Percentiles rank a stretch among this genome's conserved stretches.
phyloP scores from a whole-genome alignment of 768 basidiomycete species.

The Cubamyces sp. region DNA sequence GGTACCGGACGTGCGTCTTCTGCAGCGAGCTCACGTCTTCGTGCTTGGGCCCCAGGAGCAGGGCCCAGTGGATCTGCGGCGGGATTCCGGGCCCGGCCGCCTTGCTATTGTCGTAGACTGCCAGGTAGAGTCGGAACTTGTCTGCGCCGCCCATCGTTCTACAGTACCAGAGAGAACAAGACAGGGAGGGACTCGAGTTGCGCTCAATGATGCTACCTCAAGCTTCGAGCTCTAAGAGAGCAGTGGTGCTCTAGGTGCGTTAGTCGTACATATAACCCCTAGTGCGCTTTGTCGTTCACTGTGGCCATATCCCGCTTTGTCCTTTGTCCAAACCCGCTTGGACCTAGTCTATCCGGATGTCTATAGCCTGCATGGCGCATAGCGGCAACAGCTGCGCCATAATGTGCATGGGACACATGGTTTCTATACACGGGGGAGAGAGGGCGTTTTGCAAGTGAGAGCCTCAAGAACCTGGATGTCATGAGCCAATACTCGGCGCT shows the following conservation, averaged over 20 bases:
- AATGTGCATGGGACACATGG: too few relatives aligned
- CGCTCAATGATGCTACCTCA: too few relatives aligned
- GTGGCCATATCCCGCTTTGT: neutral
- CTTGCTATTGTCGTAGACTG: constrained; percentile 14
- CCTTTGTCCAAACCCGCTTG: constrained; percentile 8
- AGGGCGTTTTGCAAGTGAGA: too few relatives aligned
- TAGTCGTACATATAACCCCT: neutral
- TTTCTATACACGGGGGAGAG: too few relatives aligned
- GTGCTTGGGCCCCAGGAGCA: constrained; percentile 17
- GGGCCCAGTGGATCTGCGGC: constrained; percentile 21
- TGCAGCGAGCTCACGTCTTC: constrained; percentile 15
- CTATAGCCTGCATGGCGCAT: too few relatives aligned
- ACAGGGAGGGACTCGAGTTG: too few relatives aligned
- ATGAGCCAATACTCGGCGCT: too few relatives aligned
- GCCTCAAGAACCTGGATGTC: too few relatives aligned
- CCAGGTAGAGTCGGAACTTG: constrained; percentile 25
- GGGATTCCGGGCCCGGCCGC: neutral
- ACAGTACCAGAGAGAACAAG: too few relatives aligned
- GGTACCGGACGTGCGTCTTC: constrained; percentile 14
- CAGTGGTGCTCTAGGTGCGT: neutral
- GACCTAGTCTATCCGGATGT: neutral
- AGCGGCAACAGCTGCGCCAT: neutral
- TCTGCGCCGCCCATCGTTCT: constrained; percentile 9
- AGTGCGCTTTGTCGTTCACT: neutral
- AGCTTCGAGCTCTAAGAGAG: too few relatives aligned